phyloP scores from a whole-genome alignment of 2,329 filamentous ascomycete genomes.

The Penicillium sp. region DNA sequence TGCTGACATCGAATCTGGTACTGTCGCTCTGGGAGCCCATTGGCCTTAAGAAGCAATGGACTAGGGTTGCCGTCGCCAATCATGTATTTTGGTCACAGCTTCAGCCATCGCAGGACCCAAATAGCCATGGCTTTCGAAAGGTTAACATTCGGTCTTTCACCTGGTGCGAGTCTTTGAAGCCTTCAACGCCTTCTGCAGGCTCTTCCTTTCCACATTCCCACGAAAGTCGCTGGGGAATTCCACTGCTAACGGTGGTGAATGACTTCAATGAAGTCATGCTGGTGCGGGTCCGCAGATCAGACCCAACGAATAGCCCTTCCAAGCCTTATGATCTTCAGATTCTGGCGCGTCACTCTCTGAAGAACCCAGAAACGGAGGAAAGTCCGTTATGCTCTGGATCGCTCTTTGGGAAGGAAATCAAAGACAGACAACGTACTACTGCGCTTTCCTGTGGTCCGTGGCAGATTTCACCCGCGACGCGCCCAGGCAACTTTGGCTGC shows the following conservation, averaged over 20 bases:
- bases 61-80: slow-evolving; percentile 47
- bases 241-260: slow-evolving; percentile 32
- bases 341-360: slow-evolving; percentile 19
- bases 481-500: slow-evolving; percentile 3
- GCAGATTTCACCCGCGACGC: slow-evolving; percentile 11
- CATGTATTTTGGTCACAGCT: slow-evolving; percentile 39
- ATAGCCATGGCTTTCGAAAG: slow-evolving; percentile 22
- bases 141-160: slow-evolving; percentile 35
- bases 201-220: slow-evolving; percentile 5
- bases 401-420: slow-evolving; percentile 24
- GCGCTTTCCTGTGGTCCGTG: slow-evolving; percentile 30
- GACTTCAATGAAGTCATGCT: slow-evolving; percentile 34
- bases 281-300: slow-evolving; percentile 20
- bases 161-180: slow-evolving; percentile 32
- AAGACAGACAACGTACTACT: slow-evolving; percentile 19
- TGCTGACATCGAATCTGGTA: slow-evolving; percentile 49
- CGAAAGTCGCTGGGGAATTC: slow-evolving; percentile 30
- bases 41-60: slow-evolving; percentile 44
- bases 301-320: slow-evolving; percentile 1
- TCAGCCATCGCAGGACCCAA: slow-evolving; percentile 15
- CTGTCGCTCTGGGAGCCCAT: slow-evolving; percentile 50
- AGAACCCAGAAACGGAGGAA: slow-evolving; percentile 3
- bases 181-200: slow-evolving; percentile 6
- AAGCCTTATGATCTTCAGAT: slow-evolving; percentile 21
- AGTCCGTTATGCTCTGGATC: slow-evolving; percentile 21